A percentile compares a stretch with the other conserved stretches of the same genome.
These are phyloP conservation scores for Colletotrichum sp. DNA, from an alignment of 2,329 filamentous ascomycete species.

Conservation along the genomic window DNA sequence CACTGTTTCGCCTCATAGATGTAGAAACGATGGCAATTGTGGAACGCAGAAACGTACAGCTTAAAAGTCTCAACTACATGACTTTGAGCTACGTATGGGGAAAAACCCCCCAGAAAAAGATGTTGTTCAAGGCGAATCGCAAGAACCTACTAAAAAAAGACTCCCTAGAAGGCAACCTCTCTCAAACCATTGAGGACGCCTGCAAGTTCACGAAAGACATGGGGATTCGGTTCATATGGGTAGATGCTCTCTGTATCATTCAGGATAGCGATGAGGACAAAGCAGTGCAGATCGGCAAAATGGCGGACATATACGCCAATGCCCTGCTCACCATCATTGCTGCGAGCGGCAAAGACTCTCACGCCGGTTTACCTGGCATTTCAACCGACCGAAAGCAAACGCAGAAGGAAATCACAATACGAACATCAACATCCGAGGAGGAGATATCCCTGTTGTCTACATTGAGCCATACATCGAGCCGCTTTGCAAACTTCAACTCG, in stretches of 20 bases:
- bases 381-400: not conserved
- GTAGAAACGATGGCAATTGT: not conserved
- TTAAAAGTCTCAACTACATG: not conserved
- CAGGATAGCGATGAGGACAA: not conserved
- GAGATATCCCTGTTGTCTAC: not conserved
- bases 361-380: not conserved
- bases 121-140: not conserved
- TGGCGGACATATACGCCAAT: not conserved
- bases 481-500: not conserved
- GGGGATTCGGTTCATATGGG: not conserved
- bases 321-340: not conserved
- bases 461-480: not conserved
- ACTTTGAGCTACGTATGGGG: not conserved
- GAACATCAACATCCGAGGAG: not conserved
- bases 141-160: not conserved
- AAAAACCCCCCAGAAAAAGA: not conserved
- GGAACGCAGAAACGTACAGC: not conserved
- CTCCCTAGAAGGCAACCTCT: accelerated
- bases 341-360: not conserved
- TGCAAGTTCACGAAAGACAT: not conserved
- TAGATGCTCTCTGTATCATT: not conserved
- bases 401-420: not conserved
- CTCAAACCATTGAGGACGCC: not conserved
- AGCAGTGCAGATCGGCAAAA: not conserved
- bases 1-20: not conserved